A percentile compares a stretch with the other conserved stretches of the same genome.
Evolutionary conservation across 257 asterid genomes (phyloP).

Genomic region (Euphrasia confusa): DNA sequence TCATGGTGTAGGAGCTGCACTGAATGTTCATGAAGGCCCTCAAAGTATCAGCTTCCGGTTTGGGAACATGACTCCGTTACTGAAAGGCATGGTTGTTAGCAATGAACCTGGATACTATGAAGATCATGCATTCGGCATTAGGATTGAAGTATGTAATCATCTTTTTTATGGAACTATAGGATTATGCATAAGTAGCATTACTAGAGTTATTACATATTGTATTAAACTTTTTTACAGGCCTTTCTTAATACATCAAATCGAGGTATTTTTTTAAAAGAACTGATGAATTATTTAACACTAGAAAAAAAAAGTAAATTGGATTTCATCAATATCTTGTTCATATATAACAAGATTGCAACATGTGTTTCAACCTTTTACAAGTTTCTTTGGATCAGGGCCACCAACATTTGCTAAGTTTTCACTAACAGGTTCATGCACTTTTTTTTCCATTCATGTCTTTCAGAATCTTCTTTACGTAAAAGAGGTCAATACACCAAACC

Average conservation of each 20-base stretch:
- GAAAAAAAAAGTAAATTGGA: not conserved
- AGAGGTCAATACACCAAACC: conserved; percentile 70
- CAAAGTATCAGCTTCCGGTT: conserved; percentile 96
- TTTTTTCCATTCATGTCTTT: conserved; percentile 26
- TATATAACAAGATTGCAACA: not conserved
- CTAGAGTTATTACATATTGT: not conserved
- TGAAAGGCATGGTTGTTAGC: conserved; percentile 95
- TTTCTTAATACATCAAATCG: not conserved
- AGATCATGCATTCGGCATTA: conserved; percentile 92
- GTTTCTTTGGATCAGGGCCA: not conserved
- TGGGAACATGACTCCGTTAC: conserved; percentile 86
- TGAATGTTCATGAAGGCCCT: conserved; percentile 98
- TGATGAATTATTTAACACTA: not conserved
- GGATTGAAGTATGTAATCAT: conserved; percentile 69
- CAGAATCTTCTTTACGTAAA: conserved; percentile 90
- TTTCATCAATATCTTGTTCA: not conserved
- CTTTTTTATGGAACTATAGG: conserved; percentile 21
- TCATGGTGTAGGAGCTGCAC: conserved; percentile 99
- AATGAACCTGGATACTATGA: conserved; percentile 99
- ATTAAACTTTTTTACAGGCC: not conserved
- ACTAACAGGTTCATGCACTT: conserved; percentile 14
- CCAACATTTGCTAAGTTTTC: not conserved
- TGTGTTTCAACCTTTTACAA: not conserved
- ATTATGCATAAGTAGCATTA: conserved; percentile 11
- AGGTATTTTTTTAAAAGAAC: not conserved